Evolutionary conservation across 805 yeast genomes (phyloP).

Genomic region (Cyberlindnera americana): DNA sequence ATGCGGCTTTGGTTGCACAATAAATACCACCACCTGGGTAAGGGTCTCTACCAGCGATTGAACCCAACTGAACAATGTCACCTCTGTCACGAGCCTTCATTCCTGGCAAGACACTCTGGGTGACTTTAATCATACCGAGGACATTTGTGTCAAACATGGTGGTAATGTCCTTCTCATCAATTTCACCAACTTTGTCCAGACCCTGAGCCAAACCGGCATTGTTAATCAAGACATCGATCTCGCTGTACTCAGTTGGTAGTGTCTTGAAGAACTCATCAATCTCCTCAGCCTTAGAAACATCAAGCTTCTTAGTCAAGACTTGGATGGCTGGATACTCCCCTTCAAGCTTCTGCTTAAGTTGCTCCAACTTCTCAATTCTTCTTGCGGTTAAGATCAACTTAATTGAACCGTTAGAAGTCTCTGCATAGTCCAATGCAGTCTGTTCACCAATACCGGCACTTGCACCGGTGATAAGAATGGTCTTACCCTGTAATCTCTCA

Average conservation of each 20-base stretch:
- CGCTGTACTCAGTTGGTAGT: constrained; percentile 56
- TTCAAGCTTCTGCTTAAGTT: constrained; percentile 44
- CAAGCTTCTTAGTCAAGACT: constrained; percentile 47
- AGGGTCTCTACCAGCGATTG: constrained; percentile 80
- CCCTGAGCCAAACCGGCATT: constrained; percentile 85
- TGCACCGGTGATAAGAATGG: constrained; percentile 87
- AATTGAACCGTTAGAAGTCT: constrained; percentile 66
- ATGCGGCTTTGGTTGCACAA: constrained; percentile 73
- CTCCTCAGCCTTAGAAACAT: constrained; percentile 52
- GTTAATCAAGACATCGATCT: constrained; percentile 63
- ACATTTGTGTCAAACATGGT: constrained; percentile 88
- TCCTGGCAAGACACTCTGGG: constrained; percentile 71
- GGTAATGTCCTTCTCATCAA: constrained; percentile 57
- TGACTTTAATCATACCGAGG: constrained; percentile 75
- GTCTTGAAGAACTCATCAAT: constrained; percentile 46
- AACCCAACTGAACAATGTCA: constrained; percentile 71
- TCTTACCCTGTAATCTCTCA: constrained; percentile 74
- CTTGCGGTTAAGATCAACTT: constrained; percentile 77
- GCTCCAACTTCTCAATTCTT: constrained; percentile 59
- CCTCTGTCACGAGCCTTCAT: constrained; percentile 69
- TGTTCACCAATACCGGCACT: constrained; percentile 94
- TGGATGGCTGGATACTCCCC: constrained; percentile 43
- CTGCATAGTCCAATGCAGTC: constrained; percentile 84
- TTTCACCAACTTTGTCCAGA: constrained; percentile 71
- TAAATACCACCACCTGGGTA: constrained; percentile 78